Percentiles rank a stretch among this genome's conserved stretches.
phyloP scores from a whole-genome alignment of 331 rosid genomes.

The Arachis monticola region DNA sequence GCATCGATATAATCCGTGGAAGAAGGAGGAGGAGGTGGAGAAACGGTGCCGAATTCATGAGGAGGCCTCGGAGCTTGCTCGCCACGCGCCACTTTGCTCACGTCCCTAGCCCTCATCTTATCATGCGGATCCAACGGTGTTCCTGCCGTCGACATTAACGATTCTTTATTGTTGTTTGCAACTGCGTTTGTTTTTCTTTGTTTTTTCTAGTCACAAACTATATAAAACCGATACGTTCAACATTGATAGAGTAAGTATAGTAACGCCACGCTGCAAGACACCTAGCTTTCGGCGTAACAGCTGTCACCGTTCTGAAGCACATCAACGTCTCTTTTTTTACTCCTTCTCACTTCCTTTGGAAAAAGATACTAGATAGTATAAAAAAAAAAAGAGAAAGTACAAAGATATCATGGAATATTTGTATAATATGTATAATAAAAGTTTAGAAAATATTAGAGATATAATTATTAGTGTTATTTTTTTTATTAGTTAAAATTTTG shows the following conservation, averaged over 20 bases:
- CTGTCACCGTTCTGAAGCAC: too few relatives aligned
- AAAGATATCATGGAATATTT: too few relatives aligned
- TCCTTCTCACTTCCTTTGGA: too few relatives aligned
- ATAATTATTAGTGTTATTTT: too few relatives aligned
- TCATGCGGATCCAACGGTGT: slow-evolving; percentile 54
- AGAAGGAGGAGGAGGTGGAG: slow-evolving; percentile 46
- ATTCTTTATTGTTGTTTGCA: not conserved
- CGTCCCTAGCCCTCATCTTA: slow-evolving; percentile 62
- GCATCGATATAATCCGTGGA: slow-evolving; percentile 20
- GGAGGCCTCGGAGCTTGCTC: slow-evolving; percentile 61
- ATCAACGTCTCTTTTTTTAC: too few relatives aligned
- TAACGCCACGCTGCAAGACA: not conserved
- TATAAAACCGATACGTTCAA: too few relatives aligned
- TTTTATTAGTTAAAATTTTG: too few relatives aligned
- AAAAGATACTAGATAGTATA: too few relatives aligned
- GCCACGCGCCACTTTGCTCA: slow-evolving; percentile 56
- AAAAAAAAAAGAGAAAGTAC: too few relatives aligned
- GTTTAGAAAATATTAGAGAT: too few relatives aligned
- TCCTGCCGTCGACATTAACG: slow-evolving; percentile 24
- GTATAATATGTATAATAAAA: too few relatives aligned
- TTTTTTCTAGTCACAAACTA: not conserved
- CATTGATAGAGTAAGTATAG: not conserved
- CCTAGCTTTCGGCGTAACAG: not conserved
- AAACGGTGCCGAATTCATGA: slow-evolving; percentile 59
- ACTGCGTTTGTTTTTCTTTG: not conserved